Percentiles rank a stretch among this genome's conserved stretches.
Conservation (phyloP, 2,329 filamentous ascomycete genomes). For the Colletotrichum sp. region DNA sequence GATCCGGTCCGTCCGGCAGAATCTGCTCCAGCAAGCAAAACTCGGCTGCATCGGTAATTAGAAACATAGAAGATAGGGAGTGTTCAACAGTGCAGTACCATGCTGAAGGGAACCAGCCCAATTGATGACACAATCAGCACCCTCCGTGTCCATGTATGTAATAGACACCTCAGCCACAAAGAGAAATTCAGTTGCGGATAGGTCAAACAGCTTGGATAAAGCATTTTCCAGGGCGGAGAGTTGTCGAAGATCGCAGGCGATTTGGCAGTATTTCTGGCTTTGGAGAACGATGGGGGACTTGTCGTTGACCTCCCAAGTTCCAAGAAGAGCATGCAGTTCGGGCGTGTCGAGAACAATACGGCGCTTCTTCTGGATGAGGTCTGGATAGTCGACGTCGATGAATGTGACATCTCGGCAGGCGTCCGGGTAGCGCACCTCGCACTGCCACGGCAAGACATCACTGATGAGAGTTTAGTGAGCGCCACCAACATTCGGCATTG, state of each 20-base stretch:
- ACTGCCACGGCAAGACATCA: constrained; percentile 87
- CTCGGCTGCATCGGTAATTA: constrained; percentile 57
- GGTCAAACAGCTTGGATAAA: constrained; percentile 62
- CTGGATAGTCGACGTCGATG: constrained; percentile 85
- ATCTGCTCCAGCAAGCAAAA: constrained; percentile 91
- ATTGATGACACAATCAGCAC: constrained; percentile 74
- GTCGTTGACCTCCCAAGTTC: constrained; percentile 61
- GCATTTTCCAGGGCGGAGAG: constrained; percentile 63
- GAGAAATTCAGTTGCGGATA: constrained; percentile 61
- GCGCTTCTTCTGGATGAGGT: constrained; percentile 78
- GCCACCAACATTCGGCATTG: constrained; percentile 4
- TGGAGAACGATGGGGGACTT: constrained; percentile 59
- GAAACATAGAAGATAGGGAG: neutral
- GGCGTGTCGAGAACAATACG: constrained; percentile 68
- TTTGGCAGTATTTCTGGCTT: constrained; percentile 75
- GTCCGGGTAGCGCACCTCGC: constrained; percentile 68
- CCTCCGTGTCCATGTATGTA: constrained; percentile 82
- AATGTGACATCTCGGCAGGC: constrained; percentile 68
- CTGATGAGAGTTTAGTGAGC: constrained; percentile 34
- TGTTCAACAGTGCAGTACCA: constrained; percentile 50
- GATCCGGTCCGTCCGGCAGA: constrained; percentile 75
- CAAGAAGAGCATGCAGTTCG: constrained; percentile 62
- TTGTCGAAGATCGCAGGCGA: constrained; percentile 82
- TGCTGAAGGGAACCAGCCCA: constrained; percentile 78
- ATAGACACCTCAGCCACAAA: constrained; percentile 91